A percentile compares a stretch with the other conserved stretches of the same genome.
phyloP scores from a whole-genome alignment of 2,329 filamentous ascomycete species.

The Aplosporella prunicola region DNA sequence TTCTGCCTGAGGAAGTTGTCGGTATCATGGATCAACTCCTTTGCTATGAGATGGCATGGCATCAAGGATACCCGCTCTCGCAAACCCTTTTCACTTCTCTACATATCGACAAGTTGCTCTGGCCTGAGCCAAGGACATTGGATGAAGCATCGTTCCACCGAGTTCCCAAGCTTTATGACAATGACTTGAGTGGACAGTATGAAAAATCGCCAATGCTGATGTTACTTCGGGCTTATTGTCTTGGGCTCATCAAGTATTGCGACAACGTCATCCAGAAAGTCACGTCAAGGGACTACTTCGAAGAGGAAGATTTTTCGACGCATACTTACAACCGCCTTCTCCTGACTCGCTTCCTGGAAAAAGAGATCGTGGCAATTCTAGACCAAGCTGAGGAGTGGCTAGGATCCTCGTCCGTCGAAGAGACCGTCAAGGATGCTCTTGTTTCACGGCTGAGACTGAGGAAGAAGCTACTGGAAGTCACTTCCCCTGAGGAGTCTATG shows the following conservation, averaged over 20 bases:
- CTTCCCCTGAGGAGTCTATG: slow-evolving; percentile 30
- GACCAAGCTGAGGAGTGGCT: slow-evolving; percentile 45
- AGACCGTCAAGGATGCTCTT: slow-evolving; percentile 46
- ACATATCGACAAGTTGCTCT: slow-evolving; percentile 76
- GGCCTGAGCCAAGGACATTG: slow-evolving; percentile 55
- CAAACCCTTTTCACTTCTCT: slow-evolving; percentile 91
- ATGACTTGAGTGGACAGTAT: slow-evolving; percentile 14
- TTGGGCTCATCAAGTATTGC: slow-evolving; percentile 76
- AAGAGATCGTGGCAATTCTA: slow-evolving; percentile 47
- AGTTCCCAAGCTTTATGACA: slow-evolving; percentile 16
- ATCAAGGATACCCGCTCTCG: slow-evolving; percentile 87
- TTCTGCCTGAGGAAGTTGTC: slow-evolving; percentile 70
- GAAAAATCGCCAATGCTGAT: slow-evolving; percentile 32
- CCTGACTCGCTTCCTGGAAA: slow-evolving; percentile 52
- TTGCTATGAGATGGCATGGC: slow-evolving; percentile 94
- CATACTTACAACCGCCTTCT: slow-evolving; percentile 79
- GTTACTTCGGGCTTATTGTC: slow-evolving; percentile 74
- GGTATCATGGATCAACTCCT: slow-evolving; percentile 92
- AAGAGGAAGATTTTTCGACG: slow-evolving; percentile 96
- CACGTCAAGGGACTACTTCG: slow-evolving; percentile 78
- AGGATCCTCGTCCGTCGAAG: slow-evolving; percentile 21
- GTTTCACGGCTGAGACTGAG: slow-evolving; percentile 57
- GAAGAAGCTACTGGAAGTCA: slow-evolving; percentile 49
- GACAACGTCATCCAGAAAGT: slow-evolving; percentile 69
- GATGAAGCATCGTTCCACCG: slow-evolving; percentile 55